Evolutionary conservation across 352 stramenopile species (phyloP).

Genomic region (Globisporangium uncinulatum): DNA sequence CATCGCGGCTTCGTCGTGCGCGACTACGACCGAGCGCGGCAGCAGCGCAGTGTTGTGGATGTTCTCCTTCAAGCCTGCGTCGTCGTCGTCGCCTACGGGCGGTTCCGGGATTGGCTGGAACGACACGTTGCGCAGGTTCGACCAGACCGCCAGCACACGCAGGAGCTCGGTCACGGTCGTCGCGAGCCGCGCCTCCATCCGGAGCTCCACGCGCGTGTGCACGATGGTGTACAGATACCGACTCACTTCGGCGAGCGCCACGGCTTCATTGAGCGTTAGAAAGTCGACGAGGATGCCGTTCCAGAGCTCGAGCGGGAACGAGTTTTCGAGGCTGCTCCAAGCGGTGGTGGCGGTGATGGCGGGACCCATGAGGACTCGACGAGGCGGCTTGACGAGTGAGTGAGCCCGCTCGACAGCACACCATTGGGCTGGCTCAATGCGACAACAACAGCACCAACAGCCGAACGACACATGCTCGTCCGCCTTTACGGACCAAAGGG

Average conservation of each 20-base stretch:
- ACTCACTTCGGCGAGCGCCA: constrained; percentile 48
- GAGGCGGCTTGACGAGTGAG: not conserved
- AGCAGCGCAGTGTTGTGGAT: constrained; percentile 32
- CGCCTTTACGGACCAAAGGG: too few relatives aligned
- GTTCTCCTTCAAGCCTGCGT: constrained; percentile 7
- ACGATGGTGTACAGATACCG: constrained; percentile 42
- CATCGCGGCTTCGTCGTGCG: constrained; percentile 17
- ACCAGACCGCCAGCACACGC: constrained; percentile 34
- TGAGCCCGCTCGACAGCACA: not conserved
- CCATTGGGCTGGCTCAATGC: too few relatives aligned
- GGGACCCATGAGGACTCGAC: not conserved
- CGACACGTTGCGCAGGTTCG: constrained; percentile 47
- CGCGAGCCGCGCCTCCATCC: constrained; percentile 31
- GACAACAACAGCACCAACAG: too few relatives aligned
- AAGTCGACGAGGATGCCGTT: constrained; percentile 42
- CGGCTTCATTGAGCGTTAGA: constrained; percentile 48
- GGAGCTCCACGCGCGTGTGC: constrained; percentile 39
- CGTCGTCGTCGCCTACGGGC: constrained; percentile 5
- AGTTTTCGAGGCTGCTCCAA: constrained; percentile 13
- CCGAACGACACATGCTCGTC: too few relatives aligned
- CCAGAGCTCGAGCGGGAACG: constrained; percentile 50
- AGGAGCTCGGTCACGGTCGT: constrained; percentile 28
- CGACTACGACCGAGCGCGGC: not conserved
- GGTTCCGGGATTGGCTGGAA: constrained; percentile 42
- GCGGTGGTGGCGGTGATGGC: not conserved